Evolutionary conservation across 164 flowering plant genomes (phyloP), one percentile per base, ranked within the genome.

Genomic region (Malania oleifera): DNA sequence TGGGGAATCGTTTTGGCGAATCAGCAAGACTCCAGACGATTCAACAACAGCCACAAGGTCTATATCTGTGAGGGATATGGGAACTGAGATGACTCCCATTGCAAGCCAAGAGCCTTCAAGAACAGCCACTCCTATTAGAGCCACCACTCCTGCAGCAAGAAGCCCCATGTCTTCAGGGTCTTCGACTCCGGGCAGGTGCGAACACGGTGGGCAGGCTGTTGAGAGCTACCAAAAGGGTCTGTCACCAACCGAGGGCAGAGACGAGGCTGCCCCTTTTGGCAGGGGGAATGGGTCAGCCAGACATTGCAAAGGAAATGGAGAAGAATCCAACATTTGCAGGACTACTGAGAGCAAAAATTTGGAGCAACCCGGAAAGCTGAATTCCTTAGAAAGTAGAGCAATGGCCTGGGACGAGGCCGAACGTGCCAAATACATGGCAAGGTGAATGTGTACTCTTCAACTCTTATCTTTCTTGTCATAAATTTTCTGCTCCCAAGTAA

Each of bases 361-460:
- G 12, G 85, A 74, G 60, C 70, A 72, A 52, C 67, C 64, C 19
- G 65, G 59, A 47, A 78, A 71, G 58, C 14, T 69, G 56, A 81
- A 63, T 70, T 70, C 86, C 39, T 57, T 91, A 27, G 96, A 91
- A 69, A 67, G 68, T 7, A 66, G 89, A 52, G 98, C 98, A 7
- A 66, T 76, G 68, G 98, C 96, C 56, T 91, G 98, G 98, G 98
- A 89, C 61, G 98, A 93, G 74, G 98, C 96, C 0, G 96, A 89
- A 49, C 85, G 96, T 2, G 96, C 97, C 34, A 90, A 87, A 55
- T 86, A 79, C 70, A 83, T 68, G 79, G 98, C 98, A 37, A 89
- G 98, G 98, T 93, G 65, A 69, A n/a, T n/a, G n/a, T 62, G 43
- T 29, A 23, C n/a, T 54, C 18, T n/a, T n/a, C 1, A 55, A 18